phyloP scores from a whole-genome alignment of 306 rosid species.

The Amphicarpaea edgeworthii region DNA sequence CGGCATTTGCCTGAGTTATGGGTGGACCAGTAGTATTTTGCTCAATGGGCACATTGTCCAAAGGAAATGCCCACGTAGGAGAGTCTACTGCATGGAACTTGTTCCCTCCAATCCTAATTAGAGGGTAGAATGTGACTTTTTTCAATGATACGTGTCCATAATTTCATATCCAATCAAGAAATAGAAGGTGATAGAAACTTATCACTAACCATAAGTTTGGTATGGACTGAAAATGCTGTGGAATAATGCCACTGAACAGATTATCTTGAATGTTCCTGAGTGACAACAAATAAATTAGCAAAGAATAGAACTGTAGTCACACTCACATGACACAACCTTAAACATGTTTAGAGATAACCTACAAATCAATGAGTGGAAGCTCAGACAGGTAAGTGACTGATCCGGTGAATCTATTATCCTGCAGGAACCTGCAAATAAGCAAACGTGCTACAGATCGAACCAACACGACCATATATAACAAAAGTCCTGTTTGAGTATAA shows the following conservation, averaged over 20 bases:
- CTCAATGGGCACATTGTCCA: conserved; percentile 57
- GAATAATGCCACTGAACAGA: conserved; percentile 87
- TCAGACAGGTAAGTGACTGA: conserved; percentile 82
- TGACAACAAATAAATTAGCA: conserved; percentile 43
- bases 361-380: conserved; percentile 87
- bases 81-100: conserved; percentile 64
- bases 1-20: conserved; percentile 74
- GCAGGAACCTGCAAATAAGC: conserved; percentile 71
- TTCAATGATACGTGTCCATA: conserved; percentile 17
- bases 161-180: conserved; percentile 15
- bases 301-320: conserved; percentile 15
- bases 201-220: conserved; percentile 82
- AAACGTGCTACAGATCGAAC: conserved; percentile 24
- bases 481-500: background rate
- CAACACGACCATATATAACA: conserved; percentile 24
- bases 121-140: conserved; percentile 25
- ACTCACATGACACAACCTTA: background rate
- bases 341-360: conserved; percentile 40
- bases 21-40: conserved; percentile 70
- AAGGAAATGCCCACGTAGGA: conserved; percentile 87
- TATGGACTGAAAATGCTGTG: conserved; percentile 72
- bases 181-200: conserved; percentile 18
- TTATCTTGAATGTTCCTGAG: conserved; percentile 86
- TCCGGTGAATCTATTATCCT: conserved; percentile 83
- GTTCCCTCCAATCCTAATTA: conserved; percentile 87